Base-by-base conservation (phyloP, 2,329 filamentous ascomycete genomes). In the Chrysosporium queenslandicum region DNA sequence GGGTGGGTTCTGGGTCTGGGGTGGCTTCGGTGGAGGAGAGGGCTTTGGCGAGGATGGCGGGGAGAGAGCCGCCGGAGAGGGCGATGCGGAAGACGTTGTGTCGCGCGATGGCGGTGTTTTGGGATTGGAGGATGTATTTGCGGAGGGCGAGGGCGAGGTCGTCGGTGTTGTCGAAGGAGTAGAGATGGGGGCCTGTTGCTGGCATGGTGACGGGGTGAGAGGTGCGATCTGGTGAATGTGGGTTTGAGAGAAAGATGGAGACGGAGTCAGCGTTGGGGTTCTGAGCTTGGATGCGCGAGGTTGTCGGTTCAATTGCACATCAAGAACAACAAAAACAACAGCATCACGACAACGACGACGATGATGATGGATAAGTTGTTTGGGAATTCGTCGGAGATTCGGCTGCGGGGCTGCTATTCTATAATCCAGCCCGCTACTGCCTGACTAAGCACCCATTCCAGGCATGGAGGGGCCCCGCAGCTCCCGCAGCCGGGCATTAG, bases 11-110 rank as follows among this genome's bases (percentile, higher is more conserved):
- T 9, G 62, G 58, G 34, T 66, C 69, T 46, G 71, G 74, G 55
- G 74, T 69, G 71, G 71, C 59, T 8, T 30, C 5, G 9, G 29
- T 14, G 64, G 72, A 61, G 18, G 80, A 65, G 23, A 97, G 80
- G 8, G 89, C 89, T 68, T 87, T 81, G 42, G 89, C 88, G 39
- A 98, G 83, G 12, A 84, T 87, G 65, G 88, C 85, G 53, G 92
- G 92, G 42, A 98, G 81, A 14, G 90, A 96, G 61, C 92, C 92
- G 60, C 92, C 92, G 0, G 91, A 97, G 50, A 97, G 86, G 59
- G 83, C 92, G 55, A 98, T 77, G 70, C 94, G 91, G 79, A 98
- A 97, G 66, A 77, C 78, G 58, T 79, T 77, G 70, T 97, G 92
- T 57, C 90, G 86, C 59, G 77, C 74, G 58, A 97, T 72, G 54